Percentiles rank a stretch among this genome's conserved stretches.
These are phyloP conservation scores for Hymenoscyphus fraxineus DNA, from an alignment of 2,329 filamentous ascomycete genomes.

Conservation along the genomic window DNA sequence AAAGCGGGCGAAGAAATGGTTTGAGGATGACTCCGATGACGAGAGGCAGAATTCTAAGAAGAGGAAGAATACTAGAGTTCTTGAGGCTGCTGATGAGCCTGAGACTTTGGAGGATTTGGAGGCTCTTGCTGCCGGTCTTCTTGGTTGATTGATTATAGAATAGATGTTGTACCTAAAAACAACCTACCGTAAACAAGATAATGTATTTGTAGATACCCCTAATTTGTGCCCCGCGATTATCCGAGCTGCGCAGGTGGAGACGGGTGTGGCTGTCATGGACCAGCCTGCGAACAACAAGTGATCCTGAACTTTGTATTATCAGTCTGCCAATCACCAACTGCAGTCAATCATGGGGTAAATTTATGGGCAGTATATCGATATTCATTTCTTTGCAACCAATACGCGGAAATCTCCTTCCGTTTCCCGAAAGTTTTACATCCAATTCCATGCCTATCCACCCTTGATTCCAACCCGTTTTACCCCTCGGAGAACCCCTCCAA, in stretches of 20 bases:
- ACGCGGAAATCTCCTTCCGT: background rate
- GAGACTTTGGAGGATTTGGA: conserved; percentile 79
- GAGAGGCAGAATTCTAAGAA: conserved; percentile 43
- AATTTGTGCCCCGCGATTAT: background rate
- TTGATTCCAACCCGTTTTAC: background rate
- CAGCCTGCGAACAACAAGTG: background rate
- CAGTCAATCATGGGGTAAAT: background rate
- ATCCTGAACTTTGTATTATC: background rate
- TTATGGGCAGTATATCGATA: background rate
- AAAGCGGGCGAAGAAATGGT: conserved; percentile 76
- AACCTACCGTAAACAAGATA: too few relatives aligned
- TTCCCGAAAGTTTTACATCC: background rate
- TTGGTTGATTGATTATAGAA: conserved; percentile 41
- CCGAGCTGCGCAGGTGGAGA: background rate
- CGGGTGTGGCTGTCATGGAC: background rate
- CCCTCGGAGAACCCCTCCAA: conserved; percentile 7
- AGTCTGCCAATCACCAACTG: background rate
- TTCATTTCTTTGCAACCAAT: background rate
- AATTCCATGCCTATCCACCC: background rate
- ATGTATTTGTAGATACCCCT: conserved; percentile 18
- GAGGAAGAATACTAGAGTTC: conserved; percentile 50
- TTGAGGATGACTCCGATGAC: conserved; percentile 60
- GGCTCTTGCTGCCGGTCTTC: conserved; percentile 67
- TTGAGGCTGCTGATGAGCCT: conserved; percentile 63
- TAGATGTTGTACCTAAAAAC: conserved; percentile 1